Evolutionary conservation across 495 filamentous ascomycete genomes (phyloP).

Genomic region (Neurospora intermedia): DNA sequence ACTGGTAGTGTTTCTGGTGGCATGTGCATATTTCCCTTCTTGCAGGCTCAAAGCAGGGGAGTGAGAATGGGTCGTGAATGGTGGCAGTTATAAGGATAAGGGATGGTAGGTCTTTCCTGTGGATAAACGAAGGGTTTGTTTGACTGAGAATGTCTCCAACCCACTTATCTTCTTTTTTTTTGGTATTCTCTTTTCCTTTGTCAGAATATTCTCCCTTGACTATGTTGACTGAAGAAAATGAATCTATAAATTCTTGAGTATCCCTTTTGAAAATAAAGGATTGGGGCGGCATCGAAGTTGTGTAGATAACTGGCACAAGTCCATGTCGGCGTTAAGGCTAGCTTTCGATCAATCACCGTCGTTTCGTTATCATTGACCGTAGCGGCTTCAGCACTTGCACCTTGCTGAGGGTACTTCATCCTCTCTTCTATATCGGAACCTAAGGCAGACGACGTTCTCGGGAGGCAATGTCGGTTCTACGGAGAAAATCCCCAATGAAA

Average conservation of each 20-base stretch:
- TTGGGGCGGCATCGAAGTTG: too few relatives aligned
- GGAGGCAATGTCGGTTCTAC: not conserved
- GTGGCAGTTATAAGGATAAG: not conserved
- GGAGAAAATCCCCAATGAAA: not conserved
- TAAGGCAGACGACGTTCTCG: not conserved
- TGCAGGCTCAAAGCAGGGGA: not conserved
- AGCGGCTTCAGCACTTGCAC: not conserved
- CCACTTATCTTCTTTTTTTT: not conserved
- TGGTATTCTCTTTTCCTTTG: not conserved
- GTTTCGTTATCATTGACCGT: not conserved
- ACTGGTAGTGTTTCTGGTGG: not conserved
- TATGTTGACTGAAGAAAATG: too few relatives aligned
- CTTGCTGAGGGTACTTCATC: not conserved
- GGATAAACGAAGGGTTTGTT: not conserved
- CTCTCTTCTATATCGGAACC: too few relatives aligned
- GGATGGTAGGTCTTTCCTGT: not conserved
- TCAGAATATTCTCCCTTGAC: too few relatives aligned
- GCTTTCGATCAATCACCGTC: not conserved
- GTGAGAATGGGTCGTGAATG: not conserved
- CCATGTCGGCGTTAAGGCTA: not conserved
- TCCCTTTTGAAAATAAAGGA: too few relatives aligned
- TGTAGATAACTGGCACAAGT: not conserved
- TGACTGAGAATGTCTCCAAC: not conserved
- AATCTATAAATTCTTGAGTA: too few relatives aligned
- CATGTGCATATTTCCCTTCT: not conserved